Base-by-base conservation (phyloP, 2,329 filamentous ascomycete species). In the Fusarium foetens region DNA sequence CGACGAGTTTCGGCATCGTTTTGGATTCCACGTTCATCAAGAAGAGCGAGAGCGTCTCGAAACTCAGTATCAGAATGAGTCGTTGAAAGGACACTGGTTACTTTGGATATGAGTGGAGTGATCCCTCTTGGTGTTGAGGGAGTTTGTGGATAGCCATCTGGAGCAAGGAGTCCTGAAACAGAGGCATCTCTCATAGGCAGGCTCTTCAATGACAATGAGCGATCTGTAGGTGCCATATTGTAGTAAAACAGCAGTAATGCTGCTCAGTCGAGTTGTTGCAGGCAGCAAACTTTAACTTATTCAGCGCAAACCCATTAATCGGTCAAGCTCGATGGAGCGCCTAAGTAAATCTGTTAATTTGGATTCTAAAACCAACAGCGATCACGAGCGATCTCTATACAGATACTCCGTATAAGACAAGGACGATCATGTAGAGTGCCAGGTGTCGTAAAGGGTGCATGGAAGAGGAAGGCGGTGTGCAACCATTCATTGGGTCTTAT, bases 21-120 rank as follows among this genome's bases (percentile, higher is more conserved):
- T 61, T 87, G 84, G 19, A 94, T 81, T 2, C 87, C 87, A 39
- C 93, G 88, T 54, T 89, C 84, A 81, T 98, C 95, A 25, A 98
- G 84, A 2, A 96, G 89, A 58, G 89, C 86, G 35, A 99, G 84
- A 19, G 94, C 92, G 84, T 97, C 93, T 72, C 94, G 90, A 75
- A 98, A 97, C 74, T 98, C 95, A 9, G 93, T 87, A 81, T 98
- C 96, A 11, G 94, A 93, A 82, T 97, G 98, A 0, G 95, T 97
- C 5, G 94, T 92, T 8, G 96, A 97, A 53, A 98, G 88, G 43
- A 98, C 92, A 68, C 89, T 91, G 29, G 94, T 93, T 75, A 98
- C 89, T 79, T 96, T 94, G 68, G 92, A 92, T 12, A 93, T 91
- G 36, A 98, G 85, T 12, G 94, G 92, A 80, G 90, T 94, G 19